Evolutionary conservation across 2,329 filamentous ascomycete species (phyloP).

Genomic region (Hymenoscyphus scutula): DNA sequence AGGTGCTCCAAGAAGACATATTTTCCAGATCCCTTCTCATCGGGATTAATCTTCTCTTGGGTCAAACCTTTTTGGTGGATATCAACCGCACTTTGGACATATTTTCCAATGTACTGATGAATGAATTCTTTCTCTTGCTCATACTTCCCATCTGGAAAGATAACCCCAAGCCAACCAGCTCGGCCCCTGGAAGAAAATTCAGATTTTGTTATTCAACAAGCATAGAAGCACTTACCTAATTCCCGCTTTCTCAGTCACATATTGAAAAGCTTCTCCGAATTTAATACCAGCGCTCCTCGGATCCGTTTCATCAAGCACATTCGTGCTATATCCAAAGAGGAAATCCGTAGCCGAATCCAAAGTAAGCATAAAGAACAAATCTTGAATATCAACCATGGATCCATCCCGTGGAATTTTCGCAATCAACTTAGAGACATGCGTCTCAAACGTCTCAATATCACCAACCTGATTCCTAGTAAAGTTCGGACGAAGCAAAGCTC

Average conservation of each 20-base stretch:
- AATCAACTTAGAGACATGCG: constrained; percentile 61
- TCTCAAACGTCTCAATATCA: constrained; percentile 67
- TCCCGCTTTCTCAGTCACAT: constrained; percentile 32
- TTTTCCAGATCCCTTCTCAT: constrained; percentile 21
- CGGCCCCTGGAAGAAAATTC: constrained; percentile 18
- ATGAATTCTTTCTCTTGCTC: constrained; percentile 27
- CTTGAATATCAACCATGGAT: constrained; percentile 55
- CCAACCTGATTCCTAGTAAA: constrained; percentile 55
- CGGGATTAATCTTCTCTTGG: constrained; percentile 20
- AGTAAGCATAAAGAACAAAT: constrained; percentile 57
- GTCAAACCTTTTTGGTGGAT: constrained; percentile 20
- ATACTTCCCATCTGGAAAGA: constrained; percentile 31
- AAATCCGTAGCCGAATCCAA: constrained; percentile 48
- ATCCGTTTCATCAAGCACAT: constrained; percentile 38
- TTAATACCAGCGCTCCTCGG: constrained; percentile 20
- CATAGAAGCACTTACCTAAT: constrained; percentile 14
- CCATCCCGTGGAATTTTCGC: constrained; percentile 54
- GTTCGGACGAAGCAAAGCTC: constrained; percentile 50
- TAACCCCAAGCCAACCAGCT: constrained; percentile 28
- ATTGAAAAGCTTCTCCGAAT: constrained; percentile 40
- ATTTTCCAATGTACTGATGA: constrained; percentile 31
- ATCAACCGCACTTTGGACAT: constrained; percentile 29
- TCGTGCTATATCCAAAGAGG: constrained; percentile 59
- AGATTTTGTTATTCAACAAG: neutral
- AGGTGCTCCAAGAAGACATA: constrained; percentile 52